Conservation (phyloP, 108 stramenopile species). For the Pseudonitzschia pungens region DNA sequence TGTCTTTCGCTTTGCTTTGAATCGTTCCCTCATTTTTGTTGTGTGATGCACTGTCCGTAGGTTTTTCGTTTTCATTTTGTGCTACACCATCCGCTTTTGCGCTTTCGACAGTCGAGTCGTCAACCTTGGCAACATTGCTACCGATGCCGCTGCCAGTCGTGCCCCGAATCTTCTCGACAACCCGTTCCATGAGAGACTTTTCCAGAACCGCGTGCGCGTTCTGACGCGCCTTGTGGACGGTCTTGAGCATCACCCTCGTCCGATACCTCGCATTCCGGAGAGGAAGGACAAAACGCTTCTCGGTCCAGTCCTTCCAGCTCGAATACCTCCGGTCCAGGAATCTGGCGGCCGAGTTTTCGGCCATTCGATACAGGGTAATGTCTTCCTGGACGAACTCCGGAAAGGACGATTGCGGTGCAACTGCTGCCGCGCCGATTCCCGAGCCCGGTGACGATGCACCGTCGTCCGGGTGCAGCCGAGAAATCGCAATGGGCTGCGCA, state of each 20-base stretch:
- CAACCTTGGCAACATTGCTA: background rate
- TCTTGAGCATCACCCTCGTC: background rate
- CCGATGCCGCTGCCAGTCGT: background rate
- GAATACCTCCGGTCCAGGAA: constrained; percentile 29
- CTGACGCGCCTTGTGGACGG: background rate
- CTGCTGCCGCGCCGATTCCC: background rate
- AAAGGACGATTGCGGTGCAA: background rate
- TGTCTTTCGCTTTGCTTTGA: background rate
- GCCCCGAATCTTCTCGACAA: background rate
- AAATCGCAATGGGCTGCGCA: background rate
- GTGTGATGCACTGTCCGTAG: background rate
- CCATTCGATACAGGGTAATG: constrained; percentile 46
- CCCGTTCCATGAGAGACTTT: background rate
- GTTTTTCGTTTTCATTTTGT: too few relatives aligned
- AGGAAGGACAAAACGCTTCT: background rate
- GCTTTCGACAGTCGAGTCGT: too few relatives aligned
- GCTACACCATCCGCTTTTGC: too few relatives aligned
- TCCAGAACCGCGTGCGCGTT: background rate
- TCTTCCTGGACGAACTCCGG: constrained; percentile 46
- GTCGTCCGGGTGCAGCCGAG: background rate
- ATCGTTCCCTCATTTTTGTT: background rate
- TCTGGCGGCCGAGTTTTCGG: constrained; percentile 40
- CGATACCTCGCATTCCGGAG: constrained; percentile 3
- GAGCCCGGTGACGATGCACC: background rate
- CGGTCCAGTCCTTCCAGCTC: background rate